phyloP scores from a whole-genome alignment of 1,284 basidiomycete species.

The Apiotrichum sp. region DNA sequence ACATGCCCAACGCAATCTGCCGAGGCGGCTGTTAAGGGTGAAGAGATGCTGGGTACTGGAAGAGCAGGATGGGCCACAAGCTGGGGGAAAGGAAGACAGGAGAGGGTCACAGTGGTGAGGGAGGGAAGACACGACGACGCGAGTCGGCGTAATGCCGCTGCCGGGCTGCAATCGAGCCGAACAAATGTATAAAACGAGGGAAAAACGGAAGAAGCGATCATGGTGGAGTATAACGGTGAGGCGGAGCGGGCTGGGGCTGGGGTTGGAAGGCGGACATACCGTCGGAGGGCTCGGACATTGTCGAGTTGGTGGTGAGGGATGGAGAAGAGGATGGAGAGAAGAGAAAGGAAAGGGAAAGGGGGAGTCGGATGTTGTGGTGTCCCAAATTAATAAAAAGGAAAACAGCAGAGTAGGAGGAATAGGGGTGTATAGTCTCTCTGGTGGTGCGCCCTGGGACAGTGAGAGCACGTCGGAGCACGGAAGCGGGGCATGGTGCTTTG shows the following conservation, averaged over 20 bases:
- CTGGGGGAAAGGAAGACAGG: too few species aligned
- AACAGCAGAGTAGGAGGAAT: too few species aligned
- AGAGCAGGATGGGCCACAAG: too few species aligned
- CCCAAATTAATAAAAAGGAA: too few species aligned
- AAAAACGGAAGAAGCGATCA: not conserved
- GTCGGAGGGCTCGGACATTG: slow-evolving; percentile 47
- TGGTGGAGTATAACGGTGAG: not conserved
- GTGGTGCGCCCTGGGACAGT: too few species aligned
- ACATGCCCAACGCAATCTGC: too few species aligned
- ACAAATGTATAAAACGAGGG: not conserved
- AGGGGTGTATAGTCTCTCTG: too few species aligned
- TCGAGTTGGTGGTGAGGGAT: not conserved
- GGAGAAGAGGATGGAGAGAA: not conserved
- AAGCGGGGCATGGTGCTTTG: too few species aligned
- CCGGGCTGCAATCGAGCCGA: not conserved
- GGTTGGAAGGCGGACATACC: slow-evolving; percentile 31
- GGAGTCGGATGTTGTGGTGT: too few species aligned
- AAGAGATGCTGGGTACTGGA: too few species aligned
- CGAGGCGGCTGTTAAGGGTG: too few species aligned
- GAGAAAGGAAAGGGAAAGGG: not conserved
- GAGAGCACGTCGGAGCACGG: too few species aligned
- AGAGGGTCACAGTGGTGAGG: not conserved
- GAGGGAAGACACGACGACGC: not conserved
- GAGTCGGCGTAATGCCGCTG: not conserved
- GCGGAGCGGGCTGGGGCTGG: not conserved